Evolutionary conservation across 495 filamentous ascomycete species (phyloP).

Genomic region (Penicillium fimorum): DNA sequence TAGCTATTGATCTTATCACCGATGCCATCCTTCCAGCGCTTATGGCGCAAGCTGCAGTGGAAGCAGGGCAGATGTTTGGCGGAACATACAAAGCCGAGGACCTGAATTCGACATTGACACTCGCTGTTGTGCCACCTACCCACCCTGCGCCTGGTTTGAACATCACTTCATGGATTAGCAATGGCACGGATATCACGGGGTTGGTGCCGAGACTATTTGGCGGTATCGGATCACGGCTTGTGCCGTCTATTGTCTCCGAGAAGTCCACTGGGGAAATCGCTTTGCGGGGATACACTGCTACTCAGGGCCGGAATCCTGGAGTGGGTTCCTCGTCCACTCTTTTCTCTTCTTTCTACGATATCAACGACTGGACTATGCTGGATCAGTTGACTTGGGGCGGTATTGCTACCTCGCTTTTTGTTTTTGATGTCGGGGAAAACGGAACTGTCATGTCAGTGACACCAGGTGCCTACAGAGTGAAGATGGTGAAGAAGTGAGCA

Average conservation of each 20-base stretch:
- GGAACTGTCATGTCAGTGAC: conserved; percentile 31
- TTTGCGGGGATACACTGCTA: conserved; percentile 23
- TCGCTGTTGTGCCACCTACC: conserved; percentile 30
- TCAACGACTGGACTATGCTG: conserved; percentile 25
- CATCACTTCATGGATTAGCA: conserved; percentile 48
- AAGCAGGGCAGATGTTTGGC: conserved; percentile 28
- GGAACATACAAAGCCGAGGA: conserved; percentile 35
- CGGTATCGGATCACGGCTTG: conserved; percentile 16
- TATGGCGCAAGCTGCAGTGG: conserved; percentile 28
- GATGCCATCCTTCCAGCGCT: conserved; percentile 35
- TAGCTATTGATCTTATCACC: conserved; percentile 25
- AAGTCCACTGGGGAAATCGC: conserved; percentile 24
- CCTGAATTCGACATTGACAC: conserved; percentile 41
- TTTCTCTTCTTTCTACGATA: conserved; percentile 13
- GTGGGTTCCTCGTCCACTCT: conserved; percentile 3
- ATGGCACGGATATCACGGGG: conserved; percentile 40
- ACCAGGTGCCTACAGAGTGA: conserved; percentile 16
- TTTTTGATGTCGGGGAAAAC: conserved; percentile 32
- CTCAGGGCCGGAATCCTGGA: conserved; percentile 19
- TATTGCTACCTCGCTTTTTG: conserved; percentile 28
- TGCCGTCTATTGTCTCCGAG: conserved; percentile 28
- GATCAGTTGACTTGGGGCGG: conserved; percentile 29
- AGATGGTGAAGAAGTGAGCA: conserved; percentile 7
- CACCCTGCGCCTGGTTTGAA: conserved; percentile 38
- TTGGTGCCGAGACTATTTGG: conserved; percentile 31